Conservation (phyloP, 2,329 filamentous ascomycete genomes). For the Endoconidiophora laricicola region DNA sequence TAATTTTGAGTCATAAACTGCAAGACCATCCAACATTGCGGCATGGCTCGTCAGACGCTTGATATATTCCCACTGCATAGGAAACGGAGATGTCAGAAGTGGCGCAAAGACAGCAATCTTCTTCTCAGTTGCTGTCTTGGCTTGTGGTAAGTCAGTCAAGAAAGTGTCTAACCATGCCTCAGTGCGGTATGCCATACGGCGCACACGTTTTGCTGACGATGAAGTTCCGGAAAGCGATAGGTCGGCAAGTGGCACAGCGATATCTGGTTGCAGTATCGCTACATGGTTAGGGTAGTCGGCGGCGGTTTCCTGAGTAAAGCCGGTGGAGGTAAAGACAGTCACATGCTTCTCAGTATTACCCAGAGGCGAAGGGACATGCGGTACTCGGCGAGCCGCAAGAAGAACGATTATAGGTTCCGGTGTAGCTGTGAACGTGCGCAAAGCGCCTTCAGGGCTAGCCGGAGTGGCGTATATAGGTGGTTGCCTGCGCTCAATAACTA, state of each 20-base stretch:
- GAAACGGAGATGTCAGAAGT: conserved; percentile 57
- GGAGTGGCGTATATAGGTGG: conserved; percentile 33
- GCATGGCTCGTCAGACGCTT: conserved; percentile 49
- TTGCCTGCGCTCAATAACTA: conserved; percentile 38
- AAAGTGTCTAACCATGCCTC: conserved; percentile 65
- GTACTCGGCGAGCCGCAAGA: conserved; percentile 60
- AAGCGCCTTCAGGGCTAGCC: conserved; percentile 30
- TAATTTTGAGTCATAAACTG: conserved; percentile 59
- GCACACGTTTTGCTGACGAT: conserved; percentile 44
- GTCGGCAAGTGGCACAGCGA: conserved; percentile 65
- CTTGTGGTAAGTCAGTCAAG: conserved; percentile 25
- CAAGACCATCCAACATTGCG: conserved; percentile 47
- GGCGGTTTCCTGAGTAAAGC: conserved; percentile 56
- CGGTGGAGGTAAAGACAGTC: conserved; percentile 70
- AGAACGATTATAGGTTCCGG: conserved; percentile 50
- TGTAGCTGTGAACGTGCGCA: conserved; percentile 64
- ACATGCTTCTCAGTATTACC: conserved; percentile 56
- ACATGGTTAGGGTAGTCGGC: conserved; percentile 52
- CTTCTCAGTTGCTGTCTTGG: conserved; percentile 14
- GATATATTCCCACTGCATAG: conserved; percentile 67
- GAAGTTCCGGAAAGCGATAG: conserved; percentile 39
- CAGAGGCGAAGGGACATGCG: conserved; percentile 54
- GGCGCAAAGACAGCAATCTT: conserved; percentile 40
- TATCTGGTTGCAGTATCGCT: conserved; percentile 55
- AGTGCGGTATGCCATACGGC: conserved; percentile 74